Evolutionary conservation across 164 flowering plant genomes (phyloP), one percentile per base, ranked within the genome.

Genomic region (Warburgia ugandensis): DNA sequence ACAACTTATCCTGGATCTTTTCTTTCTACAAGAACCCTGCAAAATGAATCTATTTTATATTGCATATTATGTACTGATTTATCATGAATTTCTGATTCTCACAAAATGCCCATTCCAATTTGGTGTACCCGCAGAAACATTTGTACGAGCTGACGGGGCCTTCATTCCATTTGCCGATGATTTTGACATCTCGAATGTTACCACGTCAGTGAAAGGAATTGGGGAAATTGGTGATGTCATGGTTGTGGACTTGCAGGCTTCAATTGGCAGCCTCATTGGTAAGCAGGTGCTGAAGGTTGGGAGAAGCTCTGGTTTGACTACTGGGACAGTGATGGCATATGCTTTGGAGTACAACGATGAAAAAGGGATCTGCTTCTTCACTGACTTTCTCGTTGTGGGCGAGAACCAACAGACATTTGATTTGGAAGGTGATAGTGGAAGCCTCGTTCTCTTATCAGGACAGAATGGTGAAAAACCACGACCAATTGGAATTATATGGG

Each of bases 401-500:
- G 95, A 89, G 68, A 84, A 89, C 65, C 95, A 78, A 63, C 90
- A 83, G 64, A 80, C 94, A 1, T 86, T 89, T 65, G 95, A 89
- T 42, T 91, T 86, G 58, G 94, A 89, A 77, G 97, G 97, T 48
- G 97, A 89, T 52, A 89, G 97, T 61, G 97, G 97, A 45, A 86
- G 97, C 65, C 90, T 89, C 47, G 84, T 89, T 60, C 73, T 89
- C 29, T 62, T 89, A 52, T 82, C 84, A 2, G 75, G 77, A 33
- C 70, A 73, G 59, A 64, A 74, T 35, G 80, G 70, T 49, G 88
- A 76, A 59, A 84, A 80, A 58, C 94, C 95, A 14, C 68, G 48
- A 14, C 97, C 97, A 2, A 80, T 86, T 56, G 97, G 97, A 46
- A 89, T 89, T 59, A 89, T 89, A 50, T 89, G 97, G 97, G 97